phyloP scores from a whole-genome alignment of 177 flowering plant genomes.

The Telopea speciosissima region DNA sequence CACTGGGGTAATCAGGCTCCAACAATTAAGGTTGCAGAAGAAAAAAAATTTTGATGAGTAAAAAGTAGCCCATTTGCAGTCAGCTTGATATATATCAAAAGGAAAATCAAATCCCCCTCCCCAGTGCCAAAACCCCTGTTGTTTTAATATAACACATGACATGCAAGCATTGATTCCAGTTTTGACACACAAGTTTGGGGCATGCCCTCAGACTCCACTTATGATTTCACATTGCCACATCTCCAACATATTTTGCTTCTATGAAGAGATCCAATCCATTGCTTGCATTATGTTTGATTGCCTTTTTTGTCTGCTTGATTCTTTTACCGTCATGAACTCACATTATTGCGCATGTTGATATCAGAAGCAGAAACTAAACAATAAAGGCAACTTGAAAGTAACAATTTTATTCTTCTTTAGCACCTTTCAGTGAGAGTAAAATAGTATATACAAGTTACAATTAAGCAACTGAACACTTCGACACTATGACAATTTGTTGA shows the following conservation, averaged over 20 bases:
- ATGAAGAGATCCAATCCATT: background rate
- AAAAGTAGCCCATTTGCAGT: background rate
- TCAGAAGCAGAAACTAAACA: background rate
- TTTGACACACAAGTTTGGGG: background rate
- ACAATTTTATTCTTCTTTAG: background rate
- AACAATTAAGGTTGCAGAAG: background rate
- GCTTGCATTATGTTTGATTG: background rate
- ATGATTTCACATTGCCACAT: background rate
- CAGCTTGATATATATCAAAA: background rate
- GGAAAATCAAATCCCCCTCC: background rate
- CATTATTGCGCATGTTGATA: background rate
- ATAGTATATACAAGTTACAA: conserved; percentile 16
- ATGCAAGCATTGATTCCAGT: background rate
- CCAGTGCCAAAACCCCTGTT: too few species aligned
- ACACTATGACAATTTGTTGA: background rate
- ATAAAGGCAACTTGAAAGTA: background rate
- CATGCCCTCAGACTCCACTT: background rate
- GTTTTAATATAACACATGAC: background rate
- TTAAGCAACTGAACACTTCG: conserved; percentile 1
- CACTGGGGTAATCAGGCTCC: background rate
- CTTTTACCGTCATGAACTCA: background rate
- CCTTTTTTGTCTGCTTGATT: background rate
- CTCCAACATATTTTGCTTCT: background rate
- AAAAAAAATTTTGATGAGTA: background rate
- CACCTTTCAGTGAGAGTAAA: conserved; percentile 5